phyloP scores from a whole-genome alignment of 805 yeast species.

The Metschnikowia corniflorae region DNA sequence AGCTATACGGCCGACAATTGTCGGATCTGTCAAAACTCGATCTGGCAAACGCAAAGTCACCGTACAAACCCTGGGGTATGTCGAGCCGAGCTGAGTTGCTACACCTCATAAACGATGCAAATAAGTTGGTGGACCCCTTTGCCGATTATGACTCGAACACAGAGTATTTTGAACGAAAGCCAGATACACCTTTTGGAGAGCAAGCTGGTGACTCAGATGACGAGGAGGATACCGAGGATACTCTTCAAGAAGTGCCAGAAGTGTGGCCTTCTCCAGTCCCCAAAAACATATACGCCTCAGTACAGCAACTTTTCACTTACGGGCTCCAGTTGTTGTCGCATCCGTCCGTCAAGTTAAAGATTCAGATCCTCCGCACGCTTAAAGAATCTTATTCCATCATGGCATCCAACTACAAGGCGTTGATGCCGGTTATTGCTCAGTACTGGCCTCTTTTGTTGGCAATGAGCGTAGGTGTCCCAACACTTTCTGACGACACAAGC shows the following conservation, averaged over 20 bases:
- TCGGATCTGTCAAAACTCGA: constrained; percentile 1
- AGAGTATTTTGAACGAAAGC: constrained; percentile 37
- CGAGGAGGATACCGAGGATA: constrained; percentile 24
- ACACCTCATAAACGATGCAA: constrained; percentile 37
- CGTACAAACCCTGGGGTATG: constrained; percentile 61
- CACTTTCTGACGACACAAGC: constrained; percentile 13
- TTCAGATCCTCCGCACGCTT: constrained; percentile 52
- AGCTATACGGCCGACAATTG: constrained; percentile 24
- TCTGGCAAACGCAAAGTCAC: not conserved
- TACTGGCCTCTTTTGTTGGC: constrained; percentile 32
- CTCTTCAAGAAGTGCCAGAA: constrained; percentile 9
- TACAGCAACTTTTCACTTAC: constrained; percentile 62
- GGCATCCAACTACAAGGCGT: constrained; percentile 26
- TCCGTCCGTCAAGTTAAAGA: constrained; percentile 52
- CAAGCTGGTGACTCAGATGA: constrained; percentile 22
- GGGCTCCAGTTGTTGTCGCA: constrained; percentile 70
- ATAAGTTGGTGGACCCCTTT: constrained; percentile 25
- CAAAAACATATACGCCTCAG: constrained; percentile 50
- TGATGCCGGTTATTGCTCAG: constrained; percentile 32
- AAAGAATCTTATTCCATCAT: constrained; percentile 30
- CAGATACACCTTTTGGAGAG: constrained; percentile 34
- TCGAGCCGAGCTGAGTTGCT: constrained; percentile 41
- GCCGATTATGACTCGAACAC: constrained; percentile 32
- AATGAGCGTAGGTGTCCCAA: constrained; percentile 19
- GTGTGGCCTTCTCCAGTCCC: constrained; percentile 71